Percentiles rank a stretch among this genome's conserved stretches.
phyloP scores from a whole-genome alignment of 768 basidiomycete genomes.

The Hypholoma fasciculare region DNA sequence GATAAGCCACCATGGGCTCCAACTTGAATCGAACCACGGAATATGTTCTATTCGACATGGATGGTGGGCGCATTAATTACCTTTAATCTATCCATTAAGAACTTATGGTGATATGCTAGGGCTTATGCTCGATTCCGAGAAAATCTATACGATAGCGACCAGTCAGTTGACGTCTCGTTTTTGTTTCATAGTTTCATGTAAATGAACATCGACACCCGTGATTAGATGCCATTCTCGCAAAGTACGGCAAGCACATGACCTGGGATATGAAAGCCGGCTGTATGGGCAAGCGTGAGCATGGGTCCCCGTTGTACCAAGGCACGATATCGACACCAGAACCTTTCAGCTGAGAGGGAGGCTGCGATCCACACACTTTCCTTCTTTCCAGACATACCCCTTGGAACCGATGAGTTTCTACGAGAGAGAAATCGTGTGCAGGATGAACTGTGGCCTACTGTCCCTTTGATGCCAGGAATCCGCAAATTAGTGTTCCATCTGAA shows the following conservation, averaged over 20 bases:
- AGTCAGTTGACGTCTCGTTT: slow-evolving; percentile 45
- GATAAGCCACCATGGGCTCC: no score
- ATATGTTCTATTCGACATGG: slow-evolving; percentile 76
- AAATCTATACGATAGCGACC: slow-evolving; percentile 75
- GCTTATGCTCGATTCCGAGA: slow-evolving; percentile 75
- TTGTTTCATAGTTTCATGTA: not conserved
- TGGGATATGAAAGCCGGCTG: slow-evolving; percentile 89
- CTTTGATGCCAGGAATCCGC: slow-evolving; percentile 70
- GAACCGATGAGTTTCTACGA: slow-evolving; percentile 56
- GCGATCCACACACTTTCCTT: slow-evolving; percentile 70
- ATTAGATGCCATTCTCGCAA: slow-evolving; percentile 69
- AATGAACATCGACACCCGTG: not conserved
- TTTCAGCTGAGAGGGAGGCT: slow-evolving; percentile 62
- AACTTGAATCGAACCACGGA: slow-evolving; percentile 34
- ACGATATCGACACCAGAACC: not conserved
- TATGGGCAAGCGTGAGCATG: slow-evolving; percentile 76
- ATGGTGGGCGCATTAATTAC: slow-evolving; percentile 41
- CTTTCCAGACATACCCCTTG: slow-evolving; percentile 73
- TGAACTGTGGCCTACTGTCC: slow-evolving; percentile 64
- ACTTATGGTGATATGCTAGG: slow-evolving; percentile 36
- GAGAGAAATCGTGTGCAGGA: slow-evolving; percentile 63
- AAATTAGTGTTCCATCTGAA: slow-evolving; percentile 74
- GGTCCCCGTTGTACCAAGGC: not conserved
- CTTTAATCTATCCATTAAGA: not conserved
- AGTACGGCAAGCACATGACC: slow-evolving; percentile 76